Evolutionary conservation across 441 rosid species (phyloP), one percentile per base, ranked within the genome.

Genomic region (Codiaeum variegatum): DNA sequence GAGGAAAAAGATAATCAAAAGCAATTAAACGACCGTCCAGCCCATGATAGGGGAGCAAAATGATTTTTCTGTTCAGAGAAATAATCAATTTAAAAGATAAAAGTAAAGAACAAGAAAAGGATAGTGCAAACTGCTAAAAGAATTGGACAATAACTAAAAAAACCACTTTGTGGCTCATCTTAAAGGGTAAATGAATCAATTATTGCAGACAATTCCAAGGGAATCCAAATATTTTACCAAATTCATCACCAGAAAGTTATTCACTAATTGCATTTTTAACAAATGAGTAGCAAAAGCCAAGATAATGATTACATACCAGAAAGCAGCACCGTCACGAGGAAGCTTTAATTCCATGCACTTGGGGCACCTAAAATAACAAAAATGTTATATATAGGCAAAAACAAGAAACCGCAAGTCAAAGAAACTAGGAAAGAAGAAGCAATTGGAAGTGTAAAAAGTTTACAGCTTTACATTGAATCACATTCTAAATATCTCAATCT

Each of bases 281-380:
- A 29, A 9, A 66, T 11, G 32, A 0, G 59, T 28, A 49, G 24
- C 21, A 47, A 29, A 46, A 15, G 62, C 62, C 62, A 58, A 58
- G 47, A 61, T n/a, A 49, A 74, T 13, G 36, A 60, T 70, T 40
- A 80, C 77, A 28, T 69, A 95, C 97, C 99, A 95, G 91, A 95
- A 95, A 16, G 99, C 87, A 56, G 94, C 91, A 36, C 76, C 90
- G 86, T 92, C 94, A 74, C 98, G 97, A 73, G 96, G 93, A 88
- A 95, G 97, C 90, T 91, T 95, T 74, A 92, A 68, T 11, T 95
- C 93, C 67, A 91, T 23, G 51, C 99, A 95, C 78, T 91, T 95
- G 1, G 99, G 99, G 75, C 99, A 95, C 87, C 98, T 94, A 77
- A 47, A 72, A 60, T 52, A 67, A 69, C 10, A 61, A 60, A 60